Evolutionary conservation across 177 flowering plant species (phyloP).

Genomic region (Telopea speciosissima): DNA sequence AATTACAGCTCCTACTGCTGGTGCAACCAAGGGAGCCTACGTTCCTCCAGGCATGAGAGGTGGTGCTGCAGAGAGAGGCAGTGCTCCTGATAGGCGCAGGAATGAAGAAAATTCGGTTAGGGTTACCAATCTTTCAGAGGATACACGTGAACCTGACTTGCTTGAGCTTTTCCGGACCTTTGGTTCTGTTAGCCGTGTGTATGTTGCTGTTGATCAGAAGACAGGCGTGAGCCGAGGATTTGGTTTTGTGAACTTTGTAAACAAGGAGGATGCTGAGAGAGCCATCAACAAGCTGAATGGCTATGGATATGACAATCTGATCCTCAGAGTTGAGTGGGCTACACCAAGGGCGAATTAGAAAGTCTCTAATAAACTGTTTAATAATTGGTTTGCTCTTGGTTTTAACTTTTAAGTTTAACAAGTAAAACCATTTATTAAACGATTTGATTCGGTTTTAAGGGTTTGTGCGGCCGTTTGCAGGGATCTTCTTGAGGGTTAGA

Average conservation of each 20-base stretch:
- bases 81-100: slow-evolving; percentile 70
- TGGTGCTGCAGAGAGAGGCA: slow-evolving; percentile 52
- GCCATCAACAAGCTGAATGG: slow-evolving; percentile 94
- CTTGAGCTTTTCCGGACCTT: background rate
- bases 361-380: too few species aligned
- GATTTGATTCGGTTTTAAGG: too few species aligned
- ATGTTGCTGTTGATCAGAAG: slow-evolving; percentile 49
- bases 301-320: slow-evolving; percentile 93
- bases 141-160: slow-evolving; percentile 3
- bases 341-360: slow-evolving; percentile 66
- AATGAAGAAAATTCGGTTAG: slow-evolving; percentile 93
- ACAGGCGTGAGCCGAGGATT: slow-evolving; percentile 88
- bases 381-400: too few species aligned
- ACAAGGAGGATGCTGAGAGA: slow-evolving; percentile 78
- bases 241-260: slow-evolving; percentile 64
- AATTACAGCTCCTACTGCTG: slow-evolving; percentile 22
- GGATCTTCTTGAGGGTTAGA: slow-evolving; percentile 70
- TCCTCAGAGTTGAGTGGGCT: slow-evolving; percentile 96
- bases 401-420: too few species aligned
- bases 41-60: slow-evolving; percentile 64
- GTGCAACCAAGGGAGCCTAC: slow-evolving; percentile 40
- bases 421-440: too few species aligned
- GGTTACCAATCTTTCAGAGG: slow-evolving; percentile 74
- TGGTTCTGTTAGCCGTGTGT: background rate
- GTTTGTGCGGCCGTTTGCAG: slow-evolving; percentile 37